Evolutionary conservation across 2,329 filamentous ascomycete genomes (phyloP).

Genomic region (Sporothrix globosa): DNA sequence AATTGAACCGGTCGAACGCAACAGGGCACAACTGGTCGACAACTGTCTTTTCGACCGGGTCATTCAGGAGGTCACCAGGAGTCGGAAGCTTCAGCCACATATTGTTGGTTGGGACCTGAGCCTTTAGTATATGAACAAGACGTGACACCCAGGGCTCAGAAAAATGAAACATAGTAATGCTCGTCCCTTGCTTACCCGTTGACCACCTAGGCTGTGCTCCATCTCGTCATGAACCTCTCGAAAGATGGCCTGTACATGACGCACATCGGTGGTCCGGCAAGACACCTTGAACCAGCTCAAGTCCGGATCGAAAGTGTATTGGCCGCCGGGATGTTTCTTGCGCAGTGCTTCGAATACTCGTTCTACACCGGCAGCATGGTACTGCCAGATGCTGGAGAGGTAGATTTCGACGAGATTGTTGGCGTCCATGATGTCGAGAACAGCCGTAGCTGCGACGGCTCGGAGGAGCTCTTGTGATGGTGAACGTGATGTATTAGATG

Average conservation of each 20-base stretch:
- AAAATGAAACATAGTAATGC: background rate
- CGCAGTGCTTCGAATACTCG: constrained; percentile 37
- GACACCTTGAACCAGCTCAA: constrained; percentile 39
- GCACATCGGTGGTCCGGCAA: constrained; percentile 33
- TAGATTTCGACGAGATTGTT: constrained; percentile 37
- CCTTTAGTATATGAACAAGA: background rate
- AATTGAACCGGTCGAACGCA: constrained; percentile 31
- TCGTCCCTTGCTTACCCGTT: background rate
- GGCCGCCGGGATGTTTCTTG: constrained; percentile 33
- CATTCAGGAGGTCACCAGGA: constrained; percentile 1
- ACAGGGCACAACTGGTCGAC: constrained; percentile 35
- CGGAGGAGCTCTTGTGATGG: background rate
- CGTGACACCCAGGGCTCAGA: background rate
- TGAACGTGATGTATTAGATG: background rate
- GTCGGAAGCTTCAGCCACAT: constrained; percentile 20
- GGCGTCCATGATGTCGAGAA: constrained; percentile 25
- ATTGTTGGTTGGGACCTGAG: constrained; percentile 6
- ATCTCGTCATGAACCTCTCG: constrained; percentile 30
- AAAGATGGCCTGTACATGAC: constrained; percentile 34
- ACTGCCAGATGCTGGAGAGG: constrained; percentile 40
- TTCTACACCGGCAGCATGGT: constrained; percentile 36
- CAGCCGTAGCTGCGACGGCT: background rate
- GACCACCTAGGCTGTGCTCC: constrained; percentile 11
- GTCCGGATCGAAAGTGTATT: constrained; percentile 38
- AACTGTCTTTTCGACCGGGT: background rate